A percentile compares a stretch with the other conserved stretches of the same genome.
Conservation (phyloP, 2,329 filamentous ascomycete genomes). For the Pseudopyrenochaeta lycopersici region DNA sequence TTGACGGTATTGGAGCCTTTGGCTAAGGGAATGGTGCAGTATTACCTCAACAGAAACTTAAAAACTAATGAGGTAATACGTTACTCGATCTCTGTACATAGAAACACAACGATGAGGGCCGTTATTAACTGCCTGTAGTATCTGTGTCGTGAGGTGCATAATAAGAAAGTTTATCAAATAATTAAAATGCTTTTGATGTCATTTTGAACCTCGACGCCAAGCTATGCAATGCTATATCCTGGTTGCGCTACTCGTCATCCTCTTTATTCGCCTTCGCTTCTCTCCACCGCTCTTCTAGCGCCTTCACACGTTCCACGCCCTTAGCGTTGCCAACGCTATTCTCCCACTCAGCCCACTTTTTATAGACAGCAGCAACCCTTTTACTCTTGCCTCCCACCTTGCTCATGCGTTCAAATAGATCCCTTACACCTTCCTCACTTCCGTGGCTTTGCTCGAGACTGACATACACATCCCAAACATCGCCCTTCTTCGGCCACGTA, state of each 20-base stretch:
- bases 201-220: neutral
- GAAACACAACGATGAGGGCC: too few relatives aligned
- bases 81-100: too few relatives aligned
- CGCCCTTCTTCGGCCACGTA: slow-evolving; percentile 86
- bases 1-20: too few relatives aligned
- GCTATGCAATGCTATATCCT: neutral
- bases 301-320: slow-evolving; percentile 74
- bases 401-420: slow-evolving; percentile 82
- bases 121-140: too few relatives aligned
- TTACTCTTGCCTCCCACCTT: slow-evolving; percentile 75
- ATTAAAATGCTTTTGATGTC: too few relatives aligned
- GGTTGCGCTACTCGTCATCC: slow-evolving; percentile 12
- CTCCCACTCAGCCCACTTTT: slow-evolving; percentile 91
- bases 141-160: too few relatives aligned
- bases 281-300: slow-evolving; percentile 75
- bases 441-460: slow-evolving; percentile 78
- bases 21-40: too few relatives aligned
- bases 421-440: slow-evolving; percentile 68
- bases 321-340: slow-evolving; percentile 73
- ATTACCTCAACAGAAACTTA: too few relatives aligned
- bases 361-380: slow-evolving; percentile 87
- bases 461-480: slow-evolving; percentile 91
- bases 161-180: too few relatives aligned
- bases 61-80: too few relatives aligned
- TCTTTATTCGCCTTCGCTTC: slow-evolving; percentile 48